Evolutionary conservation across 441 rosid genomes (phyloP), one percentile per base, ranked within the genome.

Genomic region (Jatropha multifida): DNA sequence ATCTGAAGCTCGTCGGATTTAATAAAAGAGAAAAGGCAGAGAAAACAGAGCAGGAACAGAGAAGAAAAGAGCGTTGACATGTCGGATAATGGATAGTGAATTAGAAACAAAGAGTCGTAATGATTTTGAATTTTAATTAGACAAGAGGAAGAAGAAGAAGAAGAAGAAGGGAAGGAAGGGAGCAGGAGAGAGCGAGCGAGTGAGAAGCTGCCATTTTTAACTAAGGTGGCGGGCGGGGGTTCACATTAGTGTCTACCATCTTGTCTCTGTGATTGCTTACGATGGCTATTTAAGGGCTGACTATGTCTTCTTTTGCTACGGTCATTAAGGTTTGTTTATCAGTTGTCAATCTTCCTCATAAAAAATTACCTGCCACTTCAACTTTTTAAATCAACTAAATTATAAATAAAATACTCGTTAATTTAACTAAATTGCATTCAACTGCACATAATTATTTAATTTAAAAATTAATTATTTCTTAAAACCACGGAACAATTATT

Each of bases 1-100:
- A 82, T 54, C 67, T 86, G 90, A 73, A 86, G 90, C 7, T 95
- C 94, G 79, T 85, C 90, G 14, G 93, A 88, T 7, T 75, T 74
- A 77, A 76, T 65, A 20, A 48, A 38, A 18, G 81, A 52, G 65
- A 81, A 72, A 9, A 79, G 54, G 60, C 58, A 71, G 74, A 86
- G 62, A 46, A 82, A 79, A 78, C 83, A 84, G 75, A 91, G 73
- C 75, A 86, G 14, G 76, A 69, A 74, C 26, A 81, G 54, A 77
- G 71, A 71, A 66, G 65, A 78, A 62, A 69, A 79, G 38, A 76
- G 48, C 63, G 56, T 44, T 63, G 83, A 76, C 86, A 82, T 82
- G 54, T 42, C 61, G 69, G 75, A 62, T 63, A 55, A 38, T 65
- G 69, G 75, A 62, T 67, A 55, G 77, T 32, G 54, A 48, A 67